Percentiles rank a stretch among this genome's conserved stretches.
Conservation (phyloP, 202 grass and related monocot genomes). For the Elaeis oleifera region DNA sequence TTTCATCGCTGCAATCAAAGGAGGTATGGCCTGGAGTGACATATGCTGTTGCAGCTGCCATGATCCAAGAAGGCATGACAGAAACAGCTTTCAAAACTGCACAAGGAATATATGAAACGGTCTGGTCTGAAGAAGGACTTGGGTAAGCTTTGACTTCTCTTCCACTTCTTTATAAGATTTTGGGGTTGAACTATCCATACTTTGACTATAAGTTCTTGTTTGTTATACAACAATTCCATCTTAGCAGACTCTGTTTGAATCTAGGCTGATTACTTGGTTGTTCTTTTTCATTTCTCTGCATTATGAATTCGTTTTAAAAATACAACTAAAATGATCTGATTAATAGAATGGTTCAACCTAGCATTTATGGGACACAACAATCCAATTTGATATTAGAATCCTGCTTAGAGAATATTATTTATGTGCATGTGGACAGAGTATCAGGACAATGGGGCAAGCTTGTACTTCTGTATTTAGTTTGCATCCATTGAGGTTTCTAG, state of each 20-base stretch:
- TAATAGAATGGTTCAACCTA: too few relatives aligned
- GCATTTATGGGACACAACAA: too few relatives aligned
- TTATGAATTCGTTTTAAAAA: too few relatives aligned
- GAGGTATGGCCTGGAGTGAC: constrained; percentile 84
- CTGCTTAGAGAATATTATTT: too few relatives aligned
- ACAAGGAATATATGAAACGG: constrained; percentile 53
- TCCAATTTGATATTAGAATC: too few relatives aligned
- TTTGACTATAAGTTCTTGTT: too few relatives aligned
- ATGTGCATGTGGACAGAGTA: too few relatives aligned
- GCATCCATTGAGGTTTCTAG: too few relatives aligned
- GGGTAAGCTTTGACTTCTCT: constrained; percentile 23
- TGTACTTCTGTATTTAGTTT: too few relatives aligned
- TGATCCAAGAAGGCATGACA: constrained; percentile 76
- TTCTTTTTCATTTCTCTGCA: background rate
- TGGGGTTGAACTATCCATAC: background rate
- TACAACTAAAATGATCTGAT: too few relatives aligned
- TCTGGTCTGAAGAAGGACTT: constrained; percentile 45
- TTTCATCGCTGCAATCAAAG: constrained; percentile 41
- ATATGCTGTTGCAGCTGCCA: constrained; percentile 62
- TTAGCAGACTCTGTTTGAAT: background rate
- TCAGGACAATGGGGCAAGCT: too few relatives aligned
- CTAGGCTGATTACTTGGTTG: background rate
- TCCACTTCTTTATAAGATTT: background rate
- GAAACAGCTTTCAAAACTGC: constrained; percentile 68
- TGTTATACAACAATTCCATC: background rate